These are phyloP conservation scores for Candolleomyces aberdarensis DNA, from an alignment of 768 basidiomycete species.

Conservation along the genomic window DNA sequence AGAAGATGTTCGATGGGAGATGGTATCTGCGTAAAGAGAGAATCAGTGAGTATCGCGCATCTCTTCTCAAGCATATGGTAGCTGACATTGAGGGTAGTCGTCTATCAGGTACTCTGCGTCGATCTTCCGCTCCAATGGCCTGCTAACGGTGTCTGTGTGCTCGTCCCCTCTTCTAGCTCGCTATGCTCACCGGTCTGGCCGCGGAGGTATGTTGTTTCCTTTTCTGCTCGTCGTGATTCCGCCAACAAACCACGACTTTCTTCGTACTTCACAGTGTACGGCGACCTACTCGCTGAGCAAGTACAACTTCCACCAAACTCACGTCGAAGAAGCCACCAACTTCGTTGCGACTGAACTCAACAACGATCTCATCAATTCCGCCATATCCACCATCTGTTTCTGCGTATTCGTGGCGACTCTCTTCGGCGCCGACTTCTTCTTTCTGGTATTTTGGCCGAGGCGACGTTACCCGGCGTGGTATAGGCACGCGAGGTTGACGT, in stretches of 20 bases:
- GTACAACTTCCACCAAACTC: constrained; percentile 26
- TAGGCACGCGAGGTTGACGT: constrained; percentile 15
- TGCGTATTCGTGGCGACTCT: constrained; percentile 33
- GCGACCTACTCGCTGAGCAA: constrained; percentile 36
- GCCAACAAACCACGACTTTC: not conserved
- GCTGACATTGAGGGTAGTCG: not conserved
- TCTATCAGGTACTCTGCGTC: too few relatives aligned
- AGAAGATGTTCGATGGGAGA: constrained; percentile 27
- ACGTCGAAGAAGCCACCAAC: constrained; percentile 19
- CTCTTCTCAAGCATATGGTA: not conserved
- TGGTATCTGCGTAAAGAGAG: constrained; percentile 32
- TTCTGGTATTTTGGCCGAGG: constrained; percentile 32
- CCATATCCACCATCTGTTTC: constrained; percentile 30
- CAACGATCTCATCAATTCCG: constrained; percentile 27
- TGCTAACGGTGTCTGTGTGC: too few relatives aligned
- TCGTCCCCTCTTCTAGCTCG: constrained; percentile 14
- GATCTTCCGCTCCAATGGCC: too few relatives aligned
- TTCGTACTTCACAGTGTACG: constrained; percentile 13
- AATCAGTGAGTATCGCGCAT: constrained; percentile 20
- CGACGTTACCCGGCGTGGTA: constrained; percentile 32
- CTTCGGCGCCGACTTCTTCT: constrained; percentile 35
- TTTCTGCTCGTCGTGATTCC: too few relatives aligned
- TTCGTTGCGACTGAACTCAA: constrained; percentile 24
- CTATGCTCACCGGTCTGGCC: constrained; percentile 29
- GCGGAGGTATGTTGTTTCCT: constrained; percentile 19